phyloP scores from a whole-genome alignment of 2,329 filamentous ascomycete genomes.

The Xylariaceae sp. region DNA sequence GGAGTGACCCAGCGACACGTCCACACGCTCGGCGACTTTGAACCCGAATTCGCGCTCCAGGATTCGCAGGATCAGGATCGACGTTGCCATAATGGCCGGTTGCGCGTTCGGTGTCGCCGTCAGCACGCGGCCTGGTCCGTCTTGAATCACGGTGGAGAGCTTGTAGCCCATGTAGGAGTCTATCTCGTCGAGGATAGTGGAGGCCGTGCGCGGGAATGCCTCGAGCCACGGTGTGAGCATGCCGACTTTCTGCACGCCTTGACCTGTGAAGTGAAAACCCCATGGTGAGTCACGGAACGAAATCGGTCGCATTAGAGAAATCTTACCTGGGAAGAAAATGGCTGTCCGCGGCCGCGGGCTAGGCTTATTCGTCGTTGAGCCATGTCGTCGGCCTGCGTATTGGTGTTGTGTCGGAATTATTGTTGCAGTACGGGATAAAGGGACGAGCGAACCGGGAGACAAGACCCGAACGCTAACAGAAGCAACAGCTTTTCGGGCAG shows the following conservation, averaged over 20 bases:
- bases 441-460: slow-evolving; percentile 7
- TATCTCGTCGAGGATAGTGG: slow-evolving; percentile 83
- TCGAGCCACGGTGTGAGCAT: slow-evolving; percentile 88
- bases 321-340: slow-evolving; percentile 67
- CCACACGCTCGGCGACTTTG: slow-evolving; percentile 70
- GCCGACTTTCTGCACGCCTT: slow-evolving; percentile 87
- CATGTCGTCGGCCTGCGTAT: slow-evolving; percentile 32
- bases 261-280: slow-evolving; percentile 60
- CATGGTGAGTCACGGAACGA: slow-evolving; percentile 16
- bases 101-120: slow-evolving; percentile 88
- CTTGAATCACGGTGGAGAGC: slow-evolving; percentile 78
- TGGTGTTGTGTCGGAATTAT: slow-evolving; percentile 29
- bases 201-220: slow-evolving; percentile 79
- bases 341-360: slow-evolving; percentile 56
- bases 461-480: slow-evolving; percentile 23
- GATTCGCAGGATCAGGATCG: slow-evolving; percentile 85
- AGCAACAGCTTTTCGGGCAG: slow-evolving; percentile 28
- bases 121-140: slow-evolving; percentile 78
- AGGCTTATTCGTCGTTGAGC: slow-evolving; percentile 41
- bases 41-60: slow-evolving; percentile 88
- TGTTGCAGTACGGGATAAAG: slow-evolving; percentile 11
- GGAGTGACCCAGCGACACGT: slow-evolving; percentile 88
- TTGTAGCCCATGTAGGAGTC: slow-evolving; percentile 77
- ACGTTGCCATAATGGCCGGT: slow-evolving; percentile 95
- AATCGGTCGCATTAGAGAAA: neutral